phyloP scores from a whole-genome alignment of 768 basidiomycete genomes.

The Mycena crocata region DNA sequence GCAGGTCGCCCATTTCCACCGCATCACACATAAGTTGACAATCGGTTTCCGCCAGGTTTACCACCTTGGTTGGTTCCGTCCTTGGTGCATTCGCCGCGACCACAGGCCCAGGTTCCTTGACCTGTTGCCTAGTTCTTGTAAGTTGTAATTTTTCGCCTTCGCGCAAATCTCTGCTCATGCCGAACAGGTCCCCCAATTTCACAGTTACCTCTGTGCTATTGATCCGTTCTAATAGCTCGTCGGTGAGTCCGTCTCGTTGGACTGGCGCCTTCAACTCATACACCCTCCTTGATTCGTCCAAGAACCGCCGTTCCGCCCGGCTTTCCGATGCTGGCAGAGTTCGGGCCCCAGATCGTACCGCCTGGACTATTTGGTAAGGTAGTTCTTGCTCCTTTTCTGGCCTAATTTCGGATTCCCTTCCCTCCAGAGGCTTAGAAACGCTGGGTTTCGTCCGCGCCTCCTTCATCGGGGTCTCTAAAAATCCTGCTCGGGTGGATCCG shows the following conservation, averaged over 20 bases:
- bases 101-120: not conserved
- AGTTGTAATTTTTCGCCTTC: no score
- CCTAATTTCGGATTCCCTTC: not conserved
- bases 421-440: constrained; percentile 6
- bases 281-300: constrained; percentile 5
- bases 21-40: no score
- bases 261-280: constrained; percentile 12
- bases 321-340: constrained; percentile 15
- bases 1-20: no score
- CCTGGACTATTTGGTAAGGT: constrained; percentile 7
- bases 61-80: not conserved
- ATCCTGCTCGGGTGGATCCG: constrained; percentile 12
- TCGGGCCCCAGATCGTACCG: constrained; percentile 8
- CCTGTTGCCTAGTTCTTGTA: not conserved
- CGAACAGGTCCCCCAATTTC: not conserved
- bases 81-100: no score
- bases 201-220: constrained; percentile 8
- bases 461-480: constrained; percentile 17
- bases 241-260: constrained; percentile 7
- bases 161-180: not conserved
- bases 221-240: not conserved
- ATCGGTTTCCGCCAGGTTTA: not conserved
- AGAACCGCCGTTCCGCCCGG: no score
- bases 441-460: not conserved
- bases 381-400: not conserved